Evolutionary conservation across 371 early-diverging fungal species (phyloP).

Genomic region (Mortierella sp.): DNA sequence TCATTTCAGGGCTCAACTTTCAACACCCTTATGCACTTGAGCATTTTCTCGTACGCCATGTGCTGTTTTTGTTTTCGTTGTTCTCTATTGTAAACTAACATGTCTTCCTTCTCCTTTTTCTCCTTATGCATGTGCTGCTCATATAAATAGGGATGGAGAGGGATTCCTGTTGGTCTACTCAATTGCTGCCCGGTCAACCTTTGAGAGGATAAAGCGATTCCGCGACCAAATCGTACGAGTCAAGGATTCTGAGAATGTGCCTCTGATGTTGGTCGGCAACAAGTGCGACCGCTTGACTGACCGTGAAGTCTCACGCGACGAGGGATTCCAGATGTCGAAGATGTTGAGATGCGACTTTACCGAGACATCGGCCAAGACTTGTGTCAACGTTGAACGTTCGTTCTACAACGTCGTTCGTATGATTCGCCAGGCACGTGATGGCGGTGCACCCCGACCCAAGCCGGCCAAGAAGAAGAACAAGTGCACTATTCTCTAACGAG

Average conservation of each 20-base stretch:
- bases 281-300: constrained; percentile 89
- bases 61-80: constrained; percentile 1
- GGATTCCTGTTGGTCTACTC: constrained; percentile 93
- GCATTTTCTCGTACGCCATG: background rate
- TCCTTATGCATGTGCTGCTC: background rate
- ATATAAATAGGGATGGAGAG: constrained; percentile 80
- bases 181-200: constrained; percentile 89
- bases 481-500: constrained; percentile 56
- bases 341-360: constrained; percentile 82
- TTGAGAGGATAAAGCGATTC: constrained; percentile 87
- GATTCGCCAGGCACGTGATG: constrained; percentile 66
- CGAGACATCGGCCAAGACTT: constrained; percentile 93
- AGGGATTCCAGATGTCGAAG: constrained; percentile 86
- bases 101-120: background rate
- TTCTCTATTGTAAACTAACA: background rate
- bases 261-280: constrained; percentile 95
- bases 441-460: constrained; percentile 32
- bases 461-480: constrained; percentile 51
- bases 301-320: constrained; percentile 83
- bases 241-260: constrained; percentile 85
- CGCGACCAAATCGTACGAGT: constrained; percentile 88
- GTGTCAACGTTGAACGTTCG: constrained; percentile 88
- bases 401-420: constrained; percentile 78
- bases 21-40: background rate
- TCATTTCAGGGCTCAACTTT: constrained; percentile 13